Base-by-base conservation (phyloP, 305 asterid genomes). In the Striga hermonthica region DNA sequence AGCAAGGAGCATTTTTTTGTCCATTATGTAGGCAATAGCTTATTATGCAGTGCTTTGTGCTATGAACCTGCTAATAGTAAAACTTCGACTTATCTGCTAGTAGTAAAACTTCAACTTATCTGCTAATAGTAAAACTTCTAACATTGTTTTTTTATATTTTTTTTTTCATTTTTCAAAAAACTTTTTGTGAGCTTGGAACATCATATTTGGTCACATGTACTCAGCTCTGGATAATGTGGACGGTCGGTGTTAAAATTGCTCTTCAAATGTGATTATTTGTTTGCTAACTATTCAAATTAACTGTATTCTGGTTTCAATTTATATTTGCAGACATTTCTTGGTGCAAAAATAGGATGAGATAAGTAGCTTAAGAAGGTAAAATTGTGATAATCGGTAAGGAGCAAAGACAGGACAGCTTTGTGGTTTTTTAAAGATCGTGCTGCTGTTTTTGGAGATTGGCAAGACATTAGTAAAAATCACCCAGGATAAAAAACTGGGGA, bases 301-400 rank as follows among this genome's bases (percentile, higher is more conserved):
- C 31, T 22, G 31, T 22, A 22, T 22, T 22, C 31, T 22, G 31
- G 22, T 16, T 39, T 16, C 65, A 11, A 3, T 78, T 69, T 54
- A 4, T 54, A 53, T 35, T 65, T 79, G 90, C 90, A 86, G 96
- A 77, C 95, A 39, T 84, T 89, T 82, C 89, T 83, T 57, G 96
- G 93, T 68, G 73, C 71, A 12, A 85, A 54, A 78, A 84, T 80
- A 69, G 88, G 89, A 75, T 82, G 93, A 88, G 34, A 43, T 22
- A 55, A 13, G 62, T 65, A 71, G 72, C 65, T 55, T 34, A 71
- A 56, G 70, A 80, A 44, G 70, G 57, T 72, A 38, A 31, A 41
- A 12, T 1, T 16, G 47, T 15, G 68, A 12, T 43, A 31, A 9
- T 14, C 38, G 54, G 60, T 53, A 48, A 64, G 44, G 62, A 57